phyloP scores from a whole-genome alignment of 2,329 filamentous ascomycete species.

The Chrysoporthe cubensis region DNA sequence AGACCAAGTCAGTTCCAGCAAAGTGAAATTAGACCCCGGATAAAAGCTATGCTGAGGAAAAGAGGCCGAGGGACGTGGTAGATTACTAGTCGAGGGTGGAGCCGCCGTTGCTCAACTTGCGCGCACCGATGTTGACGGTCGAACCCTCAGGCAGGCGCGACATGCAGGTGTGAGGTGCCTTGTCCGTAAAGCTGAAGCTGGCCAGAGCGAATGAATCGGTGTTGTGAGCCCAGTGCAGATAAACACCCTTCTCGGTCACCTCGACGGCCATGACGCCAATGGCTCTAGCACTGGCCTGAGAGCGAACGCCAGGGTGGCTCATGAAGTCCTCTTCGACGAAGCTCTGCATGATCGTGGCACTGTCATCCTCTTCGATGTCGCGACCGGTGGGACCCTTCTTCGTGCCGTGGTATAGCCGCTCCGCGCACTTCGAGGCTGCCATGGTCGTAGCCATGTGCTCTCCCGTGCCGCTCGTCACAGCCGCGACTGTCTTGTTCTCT shows the following conservation, averaged over 20 bases:
- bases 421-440: conserved; percentile 84
- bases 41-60: neutral
- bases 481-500: conserved; percentile 72
- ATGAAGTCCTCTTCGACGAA: conserved; percentile 93
- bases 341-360: conserved; percentile 73
- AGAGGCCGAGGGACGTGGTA: neutral
- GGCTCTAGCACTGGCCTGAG: conserved; percentile 80
- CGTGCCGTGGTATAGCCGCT: conserved; percentile 76
- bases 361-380: conserved; percentile 61
- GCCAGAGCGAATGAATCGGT: conserved; percentile 87
- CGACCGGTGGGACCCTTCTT: conserved; percentile 63
- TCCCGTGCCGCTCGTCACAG: conserved; percentile 91
- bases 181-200: conserved; percentile 82
- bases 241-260: conserved; percentile 74
- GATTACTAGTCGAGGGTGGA: neutral
- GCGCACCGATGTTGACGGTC: conserved; percentile 59
- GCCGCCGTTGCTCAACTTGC: conserved; percentile 45
- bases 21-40: neutral
- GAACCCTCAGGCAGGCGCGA: conserved; percentile 67
- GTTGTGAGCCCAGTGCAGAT: conserved; percentile 94
- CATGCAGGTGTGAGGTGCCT: conserved; percentile 81
- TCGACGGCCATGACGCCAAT: conserved; percentile 93
- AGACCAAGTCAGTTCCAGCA: neutral
- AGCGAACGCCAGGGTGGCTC: conserved; percentile 81
- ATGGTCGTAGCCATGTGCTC: conserved; percentile 98